phyloP scores from a whole-genome alignment of 306 rosid genomes.

The Vigna reflexopilosa region DNA sequence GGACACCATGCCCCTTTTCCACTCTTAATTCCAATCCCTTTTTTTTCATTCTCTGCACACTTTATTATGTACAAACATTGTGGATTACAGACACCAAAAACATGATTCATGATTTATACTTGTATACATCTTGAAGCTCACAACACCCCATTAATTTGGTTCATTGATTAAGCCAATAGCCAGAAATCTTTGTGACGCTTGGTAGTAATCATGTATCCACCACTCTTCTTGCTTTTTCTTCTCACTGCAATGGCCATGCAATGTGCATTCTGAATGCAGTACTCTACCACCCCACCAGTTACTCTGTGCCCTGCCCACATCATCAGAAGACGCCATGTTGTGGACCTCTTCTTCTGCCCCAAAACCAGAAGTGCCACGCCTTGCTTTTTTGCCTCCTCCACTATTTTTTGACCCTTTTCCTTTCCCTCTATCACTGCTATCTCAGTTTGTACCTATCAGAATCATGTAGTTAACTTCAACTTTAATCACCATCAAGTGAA shows the following conservation, averaged over 20 bases:
- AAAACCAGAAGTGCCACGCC: slow-evolving; percentile 73
- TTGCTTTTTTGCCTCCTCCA: slow-evolving; percentile 89
- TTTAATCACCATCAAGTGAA: slow-evolving; percentile 2
- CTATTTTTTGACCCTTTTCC: slow-evolving; percentile 82
- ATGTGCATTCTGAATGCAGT: slow-evolving; percentile 85
- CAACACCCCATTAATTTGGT: background rate
- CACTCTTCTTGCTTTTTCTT: slow-evolving; percentile 78
- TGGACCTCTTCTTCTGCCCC: slow-evolving; percentile 90
- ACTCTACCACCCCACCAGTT: slow-evolving; percentile 67
- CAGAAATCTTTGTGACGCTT: slow-evolving; percentile 98
- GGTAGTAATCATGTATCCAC: slow-evolving; percentile 94
- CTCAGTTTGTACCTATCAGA: slow-evolving; percentile 76
- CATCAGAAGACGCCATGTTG: slow-evolving; percentile 90
- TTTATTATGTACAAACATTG: slow-evolving; percentile 56
- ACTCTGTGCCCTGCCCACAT: slow-evolving; percentile 79
- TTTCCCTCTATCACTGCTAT: slow-evolving; percentile 74
- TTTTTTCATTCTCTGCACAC: slow-evolving; percentile 44
- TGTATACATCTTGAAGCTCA: slow-evolving; percentile 21
- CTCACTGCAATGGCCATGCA: slow-evolving; percentile 98
- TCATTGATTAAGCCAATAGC: slow-evolving; percentile 71
- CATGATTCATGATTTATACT: slow-evolving; percentile 6
- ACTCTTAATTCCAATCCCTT: slow-evolving; percentile 34
- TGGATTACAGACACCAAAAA: slow-evolving; percentile 43
- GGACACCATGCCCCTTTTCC: slow-evolving; percentile 48
- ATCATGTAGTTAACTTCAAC: slow-evolving; percentile 27